A percentile compares a stretch with the other conserved stretches of the same genome.
These are phyloP conservation scores for Oxytropis ochrocephala DNA, from an alignment of 306 rosid species.

Conservation along the genomic window DNA sequence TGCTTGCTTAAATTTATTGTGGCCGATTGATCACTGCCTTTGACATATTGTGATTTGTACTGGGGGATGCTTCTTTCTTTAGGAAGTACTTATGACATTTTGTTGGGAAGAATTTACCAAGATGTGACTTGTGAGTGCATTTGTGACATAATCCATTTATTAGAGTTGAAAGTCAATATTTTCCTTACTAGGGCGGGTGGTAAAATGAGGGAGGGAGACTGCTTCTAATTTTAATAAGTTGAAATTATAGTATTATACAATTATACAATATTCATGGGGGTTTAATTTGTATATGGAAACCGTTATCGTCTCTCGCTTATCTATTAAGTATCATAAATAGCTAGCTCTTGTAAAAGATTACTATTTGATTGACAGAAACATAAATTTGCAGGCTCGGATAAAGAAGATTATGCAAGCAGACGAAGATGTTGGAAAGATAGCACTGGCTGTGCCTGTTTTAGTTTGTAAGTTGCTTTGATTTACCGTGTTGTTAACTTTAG, in stretches of 20 bases:
- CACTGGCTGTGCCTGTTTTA: slow-evolving; percentile 93
- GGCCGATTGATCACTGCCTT: not conserved
- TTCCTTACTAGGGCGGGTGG: not conserved
- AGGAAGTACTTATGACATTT: not conserved
- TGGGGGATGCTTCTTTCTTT: not conserved
- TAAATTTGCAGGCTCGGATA: slow-evolving; percentile 75
- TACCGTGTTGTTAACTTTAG: slow-evolving; percentile 9
- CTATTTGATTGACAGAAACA: slow-evolving; percentile 15
- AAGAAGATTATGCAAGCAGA: slow-evolving; percentile 99
- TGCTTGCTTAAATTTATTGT: not conserved
- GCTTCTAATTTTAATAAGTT: not conserved
- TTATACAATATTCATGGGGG: not conserved
- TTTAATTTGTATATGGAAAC: not conserved
- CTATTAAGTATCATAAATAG: not conserved
- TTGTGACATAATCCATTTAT: not conserved
- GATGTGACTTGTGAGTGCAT: not conserved
- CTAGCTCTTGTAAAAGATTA: not conserved
- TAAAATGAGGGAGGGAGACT: not conserved
- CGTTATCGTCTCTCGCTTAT: not conserved
- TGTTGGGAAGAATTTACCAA: not conserved
- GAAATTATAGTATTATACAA: not conserved
- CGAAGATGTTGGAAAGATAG: slow-evolving; percentile 96
- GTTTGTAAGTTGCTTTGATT: slow-evolving; percentile 66
- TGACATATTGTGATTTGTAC: not conserved
- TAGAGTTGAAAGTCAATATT: not conserved